Evolutionary conservation across 2,329 filamentous ascomycete genomes (phyloP), one percentile per base, ranked within the genome.

Genomic region (Penicillium psychrosexuale): DNA sequence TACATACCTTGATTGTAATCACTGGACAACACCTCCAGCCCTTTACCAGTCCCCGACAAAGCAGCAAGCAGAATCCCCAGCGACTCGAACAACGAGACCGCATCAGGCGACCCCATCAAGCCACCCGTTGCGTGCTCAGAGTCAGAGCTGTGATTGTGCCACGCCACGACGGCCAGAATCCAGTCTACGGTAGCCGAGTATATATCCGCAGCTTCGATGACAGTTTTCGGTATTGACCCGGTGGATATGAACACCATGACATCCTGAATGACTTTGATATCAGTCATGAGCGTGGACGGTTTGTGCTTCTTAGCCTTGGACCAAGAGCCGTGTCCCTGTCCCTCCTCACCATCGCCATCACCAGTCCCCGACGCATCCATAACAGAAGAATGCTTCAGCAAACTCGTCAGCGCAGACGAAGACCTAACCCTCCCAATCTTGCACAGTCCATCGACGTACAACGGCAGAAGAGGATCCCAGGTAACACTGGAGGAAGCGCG

Each of bases 381-480:
- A 43, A 76, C 67, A 11, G 70, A 73, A 12, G 73, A 75, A 44
- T 72, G 66, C 45, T 66, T 67, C 43, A 75, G 55, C 9, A 75
- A 61, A 15, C 63, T 65, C 6, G 57, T 60, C 56, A 76, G 51
- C 6, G 74, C 69, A 17, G 68, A 64, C 0, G 73, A 66, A n/a
- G 67, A 61, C 49, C 68, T 72, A 11, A 73, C 62, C 38, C 62
- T 59, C 1, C 68, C 69, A 44, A 66, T 58, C 53, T 69, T 72
- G 53, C 69, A 71, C 13, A 76, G 58, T 33, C 66, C 65, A 53
- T 76, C 73, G 34, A 74, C 66, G 61, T 76, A 77, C 13, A 73
- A 61, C 9, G 74, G 74, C 52, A 76, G 62, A 33, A 76, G 58
- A n/a, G 74, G 74, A 55, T 77, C 74, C 73, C 74, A 76, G 40